Evolutionary conservation across 2,329 filamentous ascomycete genomes (phyloP), one percentile per base, ranked within the genome.

Genomic region (Pseudogymnoascus verrucosus): DNA sequence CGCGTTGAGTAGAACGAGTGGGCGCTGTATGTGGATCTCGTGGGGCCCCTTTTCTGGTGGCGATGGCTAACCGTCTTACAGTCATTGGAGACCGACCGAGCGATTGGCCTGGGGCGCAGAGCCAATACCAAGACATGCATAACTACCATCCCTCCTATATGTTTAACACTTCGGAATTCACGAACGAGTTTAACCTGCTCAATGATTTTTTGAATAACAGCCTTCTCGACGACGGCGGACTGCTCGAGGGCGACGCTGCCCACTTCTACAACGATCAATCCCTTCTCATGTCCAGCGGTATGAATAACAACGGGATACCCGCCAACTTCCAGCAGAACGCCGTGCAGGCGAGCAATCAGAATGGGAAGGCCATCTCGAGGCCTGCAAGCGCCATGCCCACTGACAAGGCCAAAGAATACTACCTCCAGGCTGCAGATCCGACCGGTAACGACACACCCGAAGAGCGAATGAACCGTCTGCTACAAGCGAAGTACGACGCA

Each of bases 181-280:
- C 90, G 66, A 95, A 95, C 78, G 95, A 99, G 79, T 97, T 96
- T 76, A 96, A 97, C 74, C 80, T 98, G 61, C 85, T 99, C 73
- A 96, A 96, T 79, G 93, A 99, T 76, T 98, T 98, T 74, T 83
- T 99, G 66, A 95, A 93, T 76, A 96, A 88, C 69, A 96, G 91
- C 73, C 79, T 97, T 63, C 83, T 97, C 68, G 93, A 98, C 77
- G 93, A 96, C 74, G 85, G 85, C 66, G 86, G 86, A 62, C 82
- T 88, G 64, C 85, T 88, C 63, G 83, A 87, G 37, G 86, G 91
- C 66, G 89, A 91, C 67, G 80, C 82, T 67, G 81, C 84, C 63
- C 81, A 84, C 12, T 75, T 86, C 8, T 86, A 85, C 73, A 79
- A 81, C 47, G 85, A 89, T 70, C 82, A 85, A 51, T 79, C 68